Conservation (phyloP, 768 basidiomycete species). For the Suillus clintonianus region DNA sequence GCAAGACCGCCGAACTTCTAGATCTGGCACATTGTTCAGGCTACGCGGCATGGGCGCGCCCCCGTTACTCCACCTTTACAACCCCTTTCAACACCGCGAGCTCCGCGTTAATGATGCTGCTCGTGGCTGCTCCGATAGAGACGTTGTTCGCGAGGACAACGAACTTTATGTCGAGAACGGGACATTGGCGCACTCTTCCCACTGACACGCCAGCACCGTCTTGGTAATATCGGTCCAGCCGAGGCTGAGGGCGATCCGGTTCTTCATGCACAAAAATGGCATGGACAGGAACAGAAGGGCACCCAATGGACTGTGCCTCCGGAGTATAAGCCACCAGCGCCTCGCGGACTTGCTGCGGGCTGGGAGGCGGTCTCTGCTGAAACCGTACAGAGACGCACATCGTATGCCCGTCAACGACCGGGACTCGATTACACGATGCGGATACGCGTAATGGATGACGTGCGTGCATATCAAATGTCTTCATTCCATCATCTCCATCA, state of each 20-base stretch:
- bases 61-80: slow-evolving; percentile 16
- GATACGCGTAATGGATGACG: slow-evolving; percentile 83
- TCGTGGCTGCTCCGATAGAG: slow-evolving; percentile 93
- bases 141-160: slow-evolving; percentile 93
- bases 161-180: slow-evolving; percentile 94
- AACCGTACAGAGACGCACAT: slow-evolving; percentile 90
- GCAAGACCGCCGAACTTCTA: neutral
- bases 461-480: slow-evolving; percentile 84
- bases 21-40: neutral
- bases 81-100: slow-evolving; percentile 82
- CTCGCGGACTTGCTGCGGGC: slow-evolving; percentile 83
- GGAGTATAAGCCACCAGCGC: slow-evolving; percentile 75
- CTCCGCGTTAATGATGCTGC: slow-evolving; percentile 96
- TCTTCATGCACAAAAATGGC: slow-evolving; percentile 93
- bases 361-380: slow-evolving; percentile 74
- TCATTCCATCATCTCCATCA: slow-evolving; percentile 52
- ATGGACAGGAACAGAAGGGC: slow-evolving; percentile 83
- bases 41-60: neutral
- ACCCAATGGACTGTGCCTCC: slow-evolving; percentile 71
- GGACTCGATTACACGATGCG: slow-evolving; percentile 92
- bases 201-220: slow-evolving; percentile 90
- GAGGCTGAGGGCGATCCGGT: slow-evolving; percentile 89
- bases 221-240: slow-evolving; percentile 88
- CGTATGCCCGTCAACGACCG: slow-evolving; percentile 94
- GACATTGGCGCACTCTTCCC: slow-evolving; percentile 87